These are phyloP conservation scores for Lepidium africanum DNA, from an alignment of 345 rosid species.

Conservation along the genomic window DNA sequence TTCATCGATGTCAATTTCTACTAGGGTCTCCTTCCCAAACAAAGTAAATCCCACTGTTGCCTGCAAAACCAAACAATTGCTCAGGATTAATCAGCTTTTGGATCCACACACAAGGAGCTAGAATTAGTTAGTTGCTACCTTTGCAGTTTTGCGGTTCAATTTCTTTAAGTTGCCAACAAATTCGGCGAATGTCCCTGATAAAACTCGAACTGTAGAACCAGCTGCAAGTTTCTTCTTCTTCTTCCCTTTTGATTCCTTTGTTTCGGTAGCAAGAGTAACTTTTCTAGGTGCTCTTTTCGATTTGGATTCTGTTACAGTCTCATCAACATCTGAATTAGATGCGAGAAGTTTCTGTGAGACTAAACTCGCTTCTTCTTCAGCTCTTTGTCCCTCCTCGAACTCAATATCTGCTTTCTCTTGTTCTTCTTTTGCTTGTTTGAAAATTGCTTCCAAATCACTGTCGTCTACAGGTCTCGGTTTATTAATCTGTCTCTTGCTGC, in stretches of 20 bases:
- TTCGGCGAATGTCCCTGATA: conserved; percentile 73
- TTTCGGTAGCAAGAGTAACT: conserved; percentile 17
- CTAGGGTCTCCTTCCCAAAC: conserved; percentile 82
- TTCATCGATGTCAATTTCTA: conserved; percentile 66
- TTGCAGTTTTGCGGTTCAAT: conserved; percentile 60
- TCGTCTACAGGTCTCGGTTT: conserved; percentile 71
- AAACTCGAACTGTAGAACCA: conserved; percentile 66
- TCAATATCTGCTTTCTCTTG: conserved; percentile 63
- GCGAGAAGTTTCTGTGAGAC: not conserved
- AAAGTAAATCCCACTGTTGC: conserved; percentile 74
- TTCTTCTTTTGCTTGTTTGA: conserved; percentile 66
- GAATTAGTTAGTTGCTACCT: conserved; percentile 32
- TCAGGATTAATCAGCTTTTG: not conserved
- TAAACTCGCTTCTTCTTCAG: conserved; percentile 31
- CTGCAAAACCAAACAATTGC: conserved; percentile 37
- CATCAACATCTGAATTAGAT: conserved; percentile 23
- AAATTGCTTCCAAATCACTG: conserved; percentile 62
- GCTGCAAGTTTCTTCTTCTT: conserved; percentile 39
- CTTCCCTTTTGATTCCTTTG: conserved; percentile 21
- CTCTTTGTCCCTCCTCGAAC: conserved; percentile 40
- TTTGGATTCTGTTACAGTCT: conserved; percentile 25
- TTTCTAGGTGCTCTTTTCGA: conserved; percentile 31
- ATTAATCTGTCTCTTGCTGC: conserved; percentile 64
- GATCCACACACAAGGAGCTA: not conserved
- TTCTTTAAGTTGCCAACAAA: conserved; percentile 68